Percentiles rank a stretch among this genome's conserved stretches.
Conservation (phyloP, 169 alveolate species). For the Cryptosporidium baileyi region DNA sequence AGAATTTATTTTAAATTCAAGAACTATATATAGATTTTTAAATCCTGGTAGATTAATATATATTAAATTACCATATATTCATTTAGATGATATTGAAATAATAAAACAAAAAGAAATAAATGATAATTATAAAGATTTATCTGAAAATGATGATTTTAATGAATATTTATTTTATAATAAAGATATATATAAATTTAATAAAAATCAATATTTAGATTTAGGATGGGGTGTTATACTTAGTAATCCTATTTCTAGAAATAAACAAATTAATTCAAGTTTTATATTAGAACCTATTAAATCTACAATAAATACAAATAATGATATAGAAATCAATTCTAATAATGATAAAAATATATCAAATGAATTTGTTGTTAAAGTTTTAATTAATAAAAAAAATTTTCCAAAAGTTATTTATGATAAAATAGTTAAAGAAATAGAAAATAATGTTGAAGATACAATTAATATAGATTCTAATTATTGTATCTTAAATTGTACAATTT, state of each 20-base stretch:
- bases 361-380: slow-evolving; percentile 6
- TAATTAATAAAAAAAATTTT: slow-evolving; percentile 5
- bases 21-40: slow-evolving; percentile 82
- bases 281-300: slow-evolving; percentile 9
- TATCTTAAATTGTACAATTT: slow-evolving; percentile 16
- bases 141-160: neutral
- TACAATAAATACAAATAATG: neutral
- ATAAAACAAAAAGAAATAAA: slow-evolving; percentile 6
- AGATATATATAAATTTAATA: neutral
- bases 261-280: neutral
- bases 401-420: slow-evolving; percentile 6
- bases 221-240: slow-evolving; percentile 74
- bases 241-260: slow-evolving; percentile 11
- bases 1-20: slow-evolving; percentile 76
- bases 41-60: slow-evolving; percentile 87
- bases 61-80: slow-evolving; percentile 79
- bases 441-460: neutral
- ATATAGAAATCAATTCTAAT: neutral
- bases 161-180: neutral
- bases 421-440: slow-evolving; percentile 5
- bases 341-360: neutral
- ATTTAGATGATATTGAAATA: slow-evolving; percentile 75
- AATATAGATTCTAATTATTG: slow-evolving; percentile 6
- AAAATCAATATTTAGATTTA: slow-evolving; percentile 63
- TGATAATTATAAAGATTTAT: neutral